Evolutionary conservation across 2,329 filamentous ascomycete genomes (phyloP), one percentile per base, ranked within the genome.

Genomic region (Trichoderma koningii): DNA sequence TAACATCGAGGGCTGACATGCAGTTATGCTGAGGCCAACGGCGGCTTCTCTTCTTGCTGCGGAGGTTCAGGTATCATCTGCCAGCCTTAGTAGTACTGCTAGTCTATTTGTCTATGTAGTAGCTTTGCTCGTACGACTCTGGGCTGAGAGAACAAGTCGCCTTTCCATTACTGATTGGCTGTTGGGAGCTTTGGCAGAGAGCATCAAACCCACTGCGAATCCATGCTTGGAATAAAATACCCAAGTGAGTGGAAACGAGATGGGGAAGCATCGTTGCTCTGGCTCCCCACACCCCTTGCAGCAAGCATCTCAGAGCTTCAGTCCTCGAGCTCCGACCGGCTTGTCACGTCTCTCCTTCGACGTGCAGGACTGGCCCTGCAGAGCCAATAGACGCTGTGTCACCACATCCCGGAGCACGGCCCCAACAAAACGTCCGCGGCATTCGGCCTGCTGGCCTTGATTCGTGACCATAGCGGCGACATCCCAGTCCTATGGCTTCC

Each of bases 231-330:
- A 7, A n/a, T n/a, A n/a, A n/a, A n/a, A n/a, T n/a, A 38, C 26
- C 59, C 50, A 45, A 34, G 50, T 38, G 28, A 42, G 59, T 55
- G 59, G 59, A 50, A 63, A 55, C 59, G 59, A 63, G 41, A 63
- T 50, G 41, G 50, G 59, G 48, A 30, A 23, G 34, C 59, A 53
- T 44, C n/a, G 50, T 30, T 34, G 44, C 56, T 50, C 12, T 14
- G 7, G 10, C 51, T 61, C 56, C 51, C 63, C 63, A 61, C 63
- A 61, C 51, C 63, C 56, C 55, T 65, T 65, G 56, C 56, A 65
- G 56, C 21, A 61, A 65, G 63, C 21, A 61, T 45, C 47, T 52
- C 51, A 51, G n/a, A 57, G 28, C 59, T 26, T n/a, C n/a, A 12
- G 30, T 57, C n/a, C 15, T 19, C 6, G 26, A 34, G 9, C 34